Evolutionary conservation across 164 flowering plant genomes (phyloP), one percentile per base, ranked within the genome.

Genomic region (Stephania cephalantha): DNA sequence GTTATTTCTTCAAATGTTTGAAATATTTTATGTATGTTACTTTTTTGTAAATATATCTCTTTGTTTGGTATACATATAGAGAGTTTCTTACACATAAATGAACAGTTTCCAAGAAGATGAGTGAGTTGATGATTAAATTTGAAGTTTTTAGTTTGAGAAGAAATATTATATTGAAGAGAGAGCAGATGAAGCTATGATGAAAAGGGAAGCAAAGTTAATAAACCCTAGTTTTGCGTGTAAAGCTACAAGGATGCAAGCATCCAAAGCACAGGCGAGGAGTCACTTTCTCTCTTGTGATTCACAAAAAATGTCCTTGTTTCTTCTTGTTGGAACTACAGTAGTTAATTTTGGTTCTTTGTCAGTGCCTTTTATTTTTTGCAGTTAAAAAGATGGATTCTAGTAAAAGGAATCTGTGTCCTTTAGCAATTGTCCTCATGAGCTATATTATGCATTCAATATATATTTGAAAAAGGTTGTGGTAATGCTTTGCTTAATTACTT

Each of bases 201-300:
- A 74, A 73, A 74, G 76, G 20, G 69, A 55, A 22, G 71, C 46
- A 74, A 35, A 35, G 42, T 35, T 35, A 35, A 35, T 0, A 35
- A 67, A 74, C 63, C 70, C 71, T 74, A 29, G 71, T 48, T 66
- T 30, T 74, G 76, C 20, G 71, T 46, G 71, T 69, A 74, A 74
- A 74, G 30, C 67, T 8, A 46, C 17, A 25, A 25, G 7, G 17
- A 25, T 44, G 44, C 42, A 74, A 67, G 76, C 70, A 74, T 66
- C 71, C 76, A 67, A 74, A 48, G 76, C 46, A 3, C 18, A 66
- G 10, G 61, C 30, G 64, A 66, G 30, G 45, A 25, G 76, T 66
- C 71, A 12, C 71, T 74, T 66, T 74, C 63, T 15, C 44, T 72
- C 44, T 66, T 10, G 8, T 12, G 29, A 74, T 46, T 48, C 70